Conservation (phyloP, 2,329 filamentous ascomycete species). For the Aspergillus tamarii region DNA sequence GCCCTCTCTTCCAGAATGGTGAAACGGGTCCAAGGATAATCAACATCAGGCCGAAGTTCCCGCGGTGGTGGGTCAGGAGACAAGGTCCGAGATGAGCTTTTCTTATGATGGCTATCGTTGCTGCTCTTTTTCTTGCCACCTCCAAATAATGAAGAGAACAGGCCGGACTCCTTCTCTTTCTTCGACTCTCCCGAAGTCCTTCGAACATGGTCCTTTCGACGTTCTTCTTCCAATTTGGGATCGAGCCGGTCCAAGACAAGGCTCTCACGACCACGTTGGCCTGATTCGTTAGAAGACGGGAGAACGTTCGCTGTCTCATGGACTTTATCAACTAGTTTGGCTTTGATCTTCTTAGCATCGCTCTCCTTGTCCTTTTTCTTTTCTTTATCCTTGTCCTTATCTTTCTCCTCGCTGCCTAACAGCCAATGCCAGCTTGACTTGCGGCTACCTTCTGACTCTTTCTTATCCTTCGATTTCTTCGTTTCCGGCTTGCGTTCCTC, state of each 20-base stretch:
- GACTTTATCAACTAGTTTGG: slow-evolving; percentile 56
- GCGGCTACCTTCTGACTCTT: slow-evolving; percentile 69
- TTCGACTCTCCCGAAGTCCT: slow-evolving; percentile 70
- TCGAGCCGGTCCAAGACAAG: slow-evolving; percentile 81
- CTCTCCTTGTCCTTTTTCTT: slow-evolving; percentile 66
- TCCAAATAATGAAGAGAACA: slow-evolving; percentile 94
- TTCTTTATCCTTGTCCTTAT: slow-evolving; percentile 60
- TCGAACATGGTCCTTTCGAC: slow-evolving; percentile 76
- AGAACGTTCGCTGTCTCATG: slow-evolving; percentile 82
- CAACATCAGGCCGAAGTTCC: slow-evolving; percentile 79
- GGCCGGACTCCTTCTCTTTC: slow-evolving; percentile 82
- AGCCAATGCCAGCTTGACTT: slow-evolving; percentile 84
- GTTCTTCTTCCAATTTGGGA: slow-evolving; percentile 67
- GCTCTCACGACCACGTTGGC: slow-evolving; percentile 70
- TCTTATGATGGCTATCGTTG: slow-evolving; percentile 73
- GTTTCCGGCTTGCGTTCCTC: slow-evolving; percentile 78
- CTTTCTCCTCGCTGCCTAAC: slow-evolving; percentile 71
- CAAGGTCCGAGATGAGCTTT: slow-evolving; percentile 70
- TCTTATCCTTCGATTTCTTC: slow-evolving; percentile 66
- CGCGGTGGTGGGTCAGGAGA: slow-evolving; percentile 81
- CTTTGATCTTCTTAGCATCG: slow-evolving; percentile 61
- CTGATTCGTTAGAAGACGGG: slow-evolving; percentile 80
- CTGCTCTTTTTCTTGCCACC: slow-evolving; percentile 86
- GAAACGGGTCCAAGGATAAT: slow-evolving; percentile 96
- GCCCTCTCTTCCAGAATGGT: slow-evolving; percentile 93